Evolutionary conservation across 768 basidiomycete genomes (phyloP).

Genomic region (Collybiopsis luxurians): DNA sequence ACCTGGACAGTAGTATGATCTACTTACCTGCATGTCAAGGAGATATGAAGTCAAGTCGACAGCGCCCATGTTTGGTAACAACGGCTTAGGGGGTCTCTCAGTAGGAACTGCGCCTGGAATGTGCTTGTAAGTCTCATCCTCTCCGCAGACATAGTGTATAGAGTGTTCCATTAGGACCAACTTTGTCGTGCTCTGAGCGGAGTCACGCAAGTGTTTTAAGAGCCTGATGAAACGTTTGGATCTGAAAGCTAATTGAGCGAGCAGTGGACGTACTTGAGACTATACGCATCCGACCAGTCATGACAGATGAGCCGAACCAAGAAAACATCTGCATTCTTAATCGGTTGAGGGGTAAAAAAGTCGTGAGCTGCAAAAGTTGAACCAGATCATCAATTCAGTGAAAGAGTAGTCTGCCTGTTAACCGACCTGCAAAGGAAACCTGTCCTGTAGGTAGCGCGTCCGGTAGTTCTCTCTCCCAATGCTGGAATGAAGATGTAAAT

Average conservation of each 20-base stretch:
- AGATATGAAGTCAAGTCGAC: conserved; percentile 1
- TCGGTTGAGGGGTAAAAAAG: conserved; percentile 46
- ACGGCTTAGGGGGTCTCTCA: background rate
- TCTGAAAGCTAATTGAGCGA: conserved; percentile 16
- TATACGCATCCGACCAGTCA: conserved; percentile 47
- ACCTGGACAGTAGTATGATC: background rate
- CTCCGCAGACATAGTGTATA: conserved; percentile 29
- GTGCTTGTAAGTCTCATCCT: background rate
- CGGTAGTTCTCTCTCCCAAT: conserved; percentile 20
- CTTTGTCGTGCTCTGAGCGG: conserved; percentile 21
- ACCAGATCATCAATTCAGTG: background rate
- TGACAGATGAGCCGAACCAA: conserved; percentile 46
- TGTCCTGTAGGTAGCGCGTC: conserved; percentile 15
- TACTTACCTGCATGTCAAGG: conserved; percentile 8
- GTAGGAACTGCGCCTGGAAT: background rate
- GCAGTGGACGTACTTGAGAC: background rate
- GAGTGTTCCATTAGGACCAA: conserved; percentile 41
- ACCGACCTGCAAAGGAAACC: conserved; percentile 19
- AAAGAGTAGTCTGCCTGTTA: background rate
- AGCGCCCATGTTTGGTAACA: conserved; percentile 4
- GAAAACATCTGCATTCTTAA: conserved; percentile 36
- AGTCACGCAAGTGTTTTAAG: conserved; percentile 39
- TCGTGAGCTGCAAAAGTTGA: conserved; percentile 36
- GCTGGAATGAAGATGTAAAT: conserved; percentile 11
- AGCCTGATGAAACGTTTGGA: conserved; percentile 27